Base-by-base conservation (phyloP, 441 rosid genomes). In the Viola pubescens region DNA sequence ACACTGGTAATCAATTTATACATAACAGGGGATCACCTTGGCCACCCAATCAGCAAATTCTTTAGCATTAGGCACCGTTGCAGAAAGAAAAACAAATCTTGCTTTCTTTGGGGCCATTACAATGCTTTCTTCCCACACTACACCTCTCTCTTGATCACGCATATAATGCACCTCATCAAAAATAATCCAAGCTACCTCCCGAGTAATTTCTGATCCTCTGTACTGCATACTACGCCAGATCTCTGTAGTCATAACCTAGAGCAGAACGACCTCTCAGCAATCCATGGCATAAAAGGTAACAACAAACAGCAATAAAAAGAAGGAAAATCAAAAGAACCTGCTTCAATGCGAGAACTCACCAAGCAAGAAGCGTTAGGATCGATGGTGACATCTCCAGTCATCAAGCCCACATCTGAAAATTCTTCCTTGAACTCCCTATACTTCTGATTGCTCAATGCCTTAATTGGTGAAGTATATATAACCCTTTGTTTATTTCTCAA, bases 31-130 rank as follows among this genome's bases (percentile, higher is more conserved):
- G 65, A 59, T 71, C 45, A 89, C 98, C 97, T 88, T 94, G 26
- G 99, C 97, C 69, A 94, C 96, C 99, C 99, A 94, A 71, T 90
- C 97, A 60, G 99, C 96, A 86, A 94, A 94, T 66, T 90, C 99
- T 75, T 86, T 94, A 10, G 99, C 99, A 76, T 94, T 94, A 57
- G 99, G 97, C 42, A 94, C 96, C 49, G 97, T 90, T 26, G 99
- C 99, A 14, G 99, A 94, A 8, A 94, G 89, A 75, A 94, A 94
- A 48, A 90, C 99, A 66, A 94, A 90, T 39, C 94, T 80, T 45
- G 96, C 82, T 66, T 86, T 90, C 77, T 83, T 90, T 0, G 99
- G 97, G 58, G 99, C 97, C 99, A 94, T 94, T 34, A 94, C 97
- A 68, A 94, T 94, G 81, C 97, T 94, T 73, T 94, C 99, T 67